These are phyloP conservation scores for Beauveria brongniartii DNA, from an alignment of 2,329 filamentous ascomycete genomes.

Conservation along the genomic window DNA sequence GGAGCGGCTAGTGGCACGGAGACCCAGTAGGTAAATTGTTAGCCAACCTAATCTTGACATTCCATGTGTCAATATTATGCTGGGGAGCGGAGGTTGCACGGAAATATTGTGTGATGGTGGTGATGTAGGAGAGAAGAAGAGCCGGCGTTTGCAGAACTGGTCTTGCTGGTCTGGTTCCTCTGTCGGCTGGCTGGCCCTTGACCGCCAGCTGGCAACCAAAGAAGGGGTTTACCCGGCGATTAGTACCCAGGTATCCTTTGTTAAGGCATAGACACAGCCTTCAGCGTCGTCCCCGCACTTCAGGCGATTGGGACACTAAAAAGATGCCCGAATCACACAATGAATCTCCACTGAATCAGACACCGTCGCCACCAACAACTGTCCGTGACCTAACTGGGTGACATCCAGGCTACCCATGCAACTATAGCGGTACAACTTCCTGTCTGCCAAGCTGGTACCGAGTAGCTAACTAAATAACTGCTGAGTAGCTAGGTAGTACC, in stretches of 20 bases:
- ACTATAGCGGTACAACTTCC: background rate
- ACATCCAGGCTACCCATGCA: background rate
- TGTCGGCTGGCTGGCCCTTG: background rate
- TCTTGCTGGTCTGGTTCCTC: background rate
- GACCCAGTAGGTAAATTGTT: background rate
- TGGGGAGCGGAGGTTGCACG: background rate
- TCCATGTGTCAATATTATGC: constrained; percentile 10
- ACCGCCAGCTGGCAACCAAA: background rate
- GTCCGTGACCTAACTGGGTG: background rate
- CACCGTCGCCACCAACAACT: background rate
- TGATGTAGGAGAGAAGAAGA: background rate
- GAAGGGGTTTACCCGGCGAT: background rate
- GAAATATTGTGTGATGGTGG: background rate
- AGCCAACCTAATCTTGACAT: constrained; percentile 23
- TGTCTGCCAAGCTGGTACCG: background rate
- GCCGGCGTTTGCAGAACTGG: background rate
- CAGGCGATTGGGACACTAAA: background rate
- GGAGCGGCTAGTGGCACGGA: background rate
- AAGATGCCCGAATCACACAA: background rate
- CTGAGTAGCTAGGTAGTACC: background rate
- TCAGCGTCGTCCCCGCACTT: background rate
- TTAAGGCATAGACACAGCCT: background rate
- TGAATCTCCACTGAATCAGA: background rate
- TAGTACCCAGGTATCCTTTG: background rate
- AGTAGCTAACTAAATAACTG: background rate